phyloP scores from a whole-genome alignment of 768 basidiomycete genomes.

The Cystobasidiopsis lactophilus region DNA sequence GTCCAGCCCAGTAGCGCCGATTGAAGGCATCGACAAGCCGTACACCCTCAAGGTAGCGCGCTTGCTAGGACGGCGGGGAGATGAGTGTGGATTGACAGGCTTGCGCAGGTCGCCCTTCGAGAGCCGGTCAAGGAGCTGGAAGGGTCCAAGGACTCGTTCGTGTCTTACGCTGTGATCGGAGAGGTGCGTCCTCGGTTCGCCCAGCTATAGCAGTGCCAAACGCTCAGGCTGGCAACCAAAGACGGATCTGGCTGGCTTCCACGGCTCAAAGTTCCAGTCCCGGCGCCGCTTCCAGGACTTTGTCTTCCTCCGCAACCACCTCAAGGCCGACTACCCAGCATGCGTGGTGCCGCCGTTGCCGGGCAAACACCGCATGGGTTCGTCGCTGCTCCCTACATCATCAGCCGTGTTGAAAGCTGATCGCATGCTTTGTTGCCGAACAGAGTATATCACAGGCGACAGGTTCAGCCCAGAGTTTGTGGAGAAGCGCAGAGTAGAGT shows the following conservation, averaged over 20 bases:
- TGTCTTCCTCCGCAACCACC: conserved; percentile 69
- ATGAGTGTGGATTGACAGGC: too few species aligned
- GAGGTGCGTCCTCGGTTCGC: conserved; percentile 36
- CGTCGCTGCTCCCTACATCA: conserved; percentile 23
- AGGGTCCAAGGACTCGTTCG: conserved; percentile 91
- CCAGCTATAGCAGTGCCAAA: not conserved
- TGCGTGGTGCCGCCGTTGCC: conserved; percentile 94
- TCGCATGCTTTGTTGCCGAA: not conserved
- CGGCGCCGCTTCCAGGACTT: conserved; percentile 93
- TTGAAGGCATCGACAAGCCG: too few species aligned
- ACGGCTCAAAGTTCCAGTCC: conserved; percentile 45
- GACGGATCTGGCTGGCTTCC: conserved; percentile 81
- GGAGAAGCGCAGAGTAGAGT: conserved; percentile 48
- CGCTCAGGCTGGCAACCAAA: conserved; percentile 22
- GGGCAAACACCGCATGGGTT: conserved; percentile 87
- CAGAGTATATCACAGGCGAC: conserved; percentile 95
- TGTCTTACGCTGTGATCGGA: conserved; percentile 74
- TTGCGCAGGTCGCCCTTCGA: conserved; percentile 40
- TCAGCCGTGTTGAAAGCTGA: not conserved
- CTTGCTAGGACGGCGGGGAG: too few species aligned
- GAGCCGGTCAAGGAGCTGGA: conserved; percentile 91
- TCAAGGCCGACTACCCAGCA: conserved; percentile 79
- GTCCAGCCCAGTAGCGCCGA: too few species aligned
- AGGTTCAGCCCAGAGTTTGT: conserved; percentile 93
- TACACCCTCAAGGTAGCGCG: too few species aligned